Conservation (phyloP, 2,329 filamentous ascomycete genomes). For the Diaporthe nobilis region DNA sequence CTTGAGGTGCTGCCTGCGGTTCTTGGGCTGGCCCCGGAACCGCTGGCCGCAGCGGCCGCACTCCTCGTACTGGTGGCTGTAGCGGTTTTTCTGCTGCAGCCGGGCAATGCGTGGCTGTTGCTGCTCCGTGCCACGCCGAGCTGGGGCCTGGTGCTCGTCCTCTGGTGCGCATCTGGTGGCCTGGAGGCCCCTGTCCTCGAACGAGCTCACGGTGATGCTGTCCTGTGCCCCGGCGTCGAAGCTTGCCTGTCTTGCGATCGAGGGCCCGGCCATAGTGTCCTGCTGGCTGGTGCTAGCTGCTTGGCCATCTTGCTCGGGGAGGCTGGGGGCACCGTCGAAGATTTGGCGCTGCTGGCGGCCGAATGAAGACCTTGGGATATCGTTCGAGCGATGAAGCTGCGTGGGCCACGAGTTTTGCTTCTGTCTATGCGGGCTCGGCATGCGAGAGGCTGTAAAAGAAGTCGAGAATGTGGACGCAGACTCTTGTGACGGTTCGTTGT, state of each 20-base stretch:
- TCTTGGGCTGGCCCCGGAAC: slow-evolving; percentile 7
- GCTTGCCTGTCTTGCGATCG: background rate
- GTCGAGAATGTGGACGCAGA: background rate
- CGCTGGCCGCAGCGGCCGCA: slow-evolving; percentile 7
- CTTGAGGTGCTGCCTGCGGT: slow-evolving; percentile 30
- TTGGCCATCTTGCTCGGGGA: background rate
- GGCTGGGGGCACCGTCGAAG: background rate
- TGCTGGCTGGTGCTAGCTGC: background rate
- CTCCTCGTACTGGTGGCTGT: background rate
- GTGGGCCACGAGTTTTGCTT: background rate
- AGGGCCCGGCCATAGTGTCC: background rate
- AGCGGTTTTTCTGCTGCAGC: background rate
- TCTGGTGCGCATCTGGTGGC: background rate
- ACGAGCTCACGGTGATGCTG: slow-evolving; percentile 11
- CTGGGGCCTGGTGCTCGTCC: background rate
- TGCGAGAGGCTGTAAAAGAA: background rate
- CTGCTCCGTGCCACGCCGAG: background rate
- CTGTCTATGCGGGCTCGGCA: background rate
- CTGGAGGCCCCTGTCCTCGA: background rate
- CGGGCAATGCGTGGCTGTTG: background rate
- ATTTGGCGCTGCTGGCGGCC: background rate
- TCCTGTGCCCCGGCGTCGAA: slow-evolving; percentile 5
- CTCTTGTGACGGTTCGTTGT: background rate
- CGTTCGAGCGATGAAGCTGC: too few relatives aligned
- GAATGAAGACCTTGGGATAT: background rate